Base-by-base conservation (phyloP, 176 grass and related monocot genomes). In the Zea luxurians region DNA sequence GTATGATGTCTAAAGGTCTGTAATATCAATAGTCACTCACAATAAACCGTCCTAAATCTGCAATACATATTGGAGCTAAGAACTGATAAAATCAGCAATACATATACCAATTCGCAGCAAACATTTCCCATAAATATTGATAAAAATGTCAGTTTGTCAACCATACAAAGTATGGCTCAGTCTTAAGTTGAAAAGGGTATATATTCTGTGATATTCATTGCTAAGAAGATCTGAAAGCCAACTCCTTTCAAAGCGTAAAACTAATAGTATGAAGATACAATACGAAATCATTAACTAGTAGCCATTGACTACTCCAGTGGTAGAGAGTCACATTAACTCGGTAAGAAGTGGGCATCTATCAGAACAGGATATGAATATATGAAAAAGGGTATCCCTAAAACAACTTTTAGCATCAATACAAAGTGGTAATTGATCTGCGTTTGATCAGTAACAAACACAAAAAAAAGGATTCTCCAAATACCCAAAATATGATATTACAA, bases 381-480 rank as follows among this genome's bases (percentile, higher is more conserved):
- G 64, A n/a, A 8, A 40, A 53, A 65, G 36, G 73, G 73, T 36
- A 80, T 67, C 38, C 40, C 70, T 4, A 55, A 11, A 81, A 81
- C 15, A 52, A 5, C 13, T 58, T 57, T 49, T 41, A 16, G 20
- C 68, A 12, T 35, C 61, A 44, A 3, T 34, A 8, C 9, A 85
- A 85, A 63, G 44, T 80, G 12, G 13, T 8, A 18, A 6, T 40
- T 68, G 17, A 2, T 27, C 37, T 10, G 4, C 8, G 68, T 80
- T 66, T 37, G 42, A 67, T 35, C 53, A 36, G 15, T 61, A 75
- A 49, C 66, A n/a, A 12, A 68, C 27, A 49, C 45, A 68, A 62
- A 27, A 37, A 66, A 61, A 44, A 18, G n/a, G 15, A 48, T 40
- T 62, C 4, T 58, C 74, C 40, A 34, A 48, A 12, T 78, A 82